Base-by-base conservation (phyloP, 1,284 basidiomycete genomes). In the Leccinum brunneo-olivaceum region DNA sequence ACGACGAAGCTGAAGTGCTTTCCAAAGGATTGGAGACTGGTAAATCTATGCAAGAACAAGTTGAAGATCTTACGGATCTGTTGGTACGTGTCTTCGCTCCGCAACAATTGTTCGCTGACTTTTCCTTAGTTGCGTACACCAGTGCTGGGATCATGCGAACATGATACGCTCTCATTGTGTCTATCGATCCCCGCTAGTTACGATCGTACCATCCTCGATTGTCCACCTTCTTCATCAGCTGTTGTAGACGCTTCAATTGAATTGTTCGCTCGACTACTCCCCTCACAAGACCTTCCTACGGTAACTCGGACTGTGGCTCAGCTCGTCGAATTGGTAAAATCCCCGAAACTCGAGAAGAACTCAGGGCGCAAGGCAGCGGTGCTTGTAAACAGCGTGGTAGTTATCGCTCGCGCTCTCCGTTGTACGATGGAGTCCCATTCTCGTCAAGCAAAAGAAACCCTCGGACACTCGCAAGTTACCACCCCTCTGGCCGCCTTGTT, bases 211-310 rank as follows among this genome's bases (percentile, higher is more conserved):
- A 65, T 73, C 33, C 62, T 74, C 3, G 79, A 87, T 49, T 77
- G 86, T 12, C 79, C 89, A 3, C 84, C 93, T 0, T 73, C 91
- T 0, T 74, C 79, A 1, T 94, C 91, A 0, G 81, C 87, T 8
- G 85, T 91, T 4, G 87, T 97, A 18, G 90, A 98, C 61, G 84
- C 88, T 2, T 86, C 91, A 0, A 83, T 98, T 21, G 80, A 87
- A 47, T 73, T 98, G 0, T 97, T 98, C 56, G 74, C 87, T 0
- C 72, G 78, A 19, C 68, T 96, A 12, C 76, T 97, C 11, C 83
- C 90, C 0, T 68, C 84, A 27, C 92, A 96, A 63, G 86, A 88
- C 53, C 66, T 82, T 5, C 63, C 79, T 8, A 76, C 84, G 0
- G 82, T 84, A 34, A 71, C 78, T 0, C 78, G 81, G 34, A 76